Evolutionary conservation across 202 grass and related monocot species (phyloP).

Genomic region (Hordeum pubiflorum): DNA sequence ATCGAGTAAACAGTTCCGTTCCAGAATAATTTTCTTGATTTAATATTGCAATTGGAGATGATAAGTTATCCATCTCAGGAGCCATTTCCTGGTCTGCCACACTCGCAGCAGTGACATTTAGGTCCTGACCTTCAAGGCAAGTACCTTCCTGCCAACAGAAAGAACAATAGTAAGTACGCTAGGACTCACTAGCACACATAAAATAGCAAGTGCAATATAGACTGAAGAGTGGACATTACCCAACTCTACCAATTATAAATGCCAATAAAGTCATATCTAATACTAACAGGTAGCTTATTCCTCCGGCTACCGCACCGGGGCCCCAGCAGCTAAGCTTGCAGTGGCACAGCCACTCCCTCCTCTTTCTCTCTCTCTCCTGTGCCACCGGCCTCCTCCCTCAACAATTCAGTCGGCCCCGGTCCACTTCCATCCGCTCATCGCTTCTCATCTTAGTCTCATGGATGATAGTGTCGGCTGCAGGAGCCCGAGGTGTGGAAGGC

Average conservation of each 20-base stretch:
- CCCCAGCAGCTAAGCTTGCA: too few relatives aligned
- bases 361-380: too few relatives aligned
- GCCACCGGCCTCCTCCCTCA: too few relatives aligned
- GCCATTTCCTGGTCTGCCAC: background rate
- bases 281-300: background rate
- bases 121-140: slow-evolving; percentile 12
- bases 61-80: slow-evolving; percentile 24
- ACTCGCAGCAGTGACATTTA: background rate
- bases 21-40: slow-evolving; percentile 29
- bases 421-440: too few relatives aligned
- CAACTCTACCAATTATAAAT: background rate
- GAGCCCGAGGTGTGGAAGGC: too few relatives aligned
- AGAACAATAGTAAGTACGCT: slow-evolving; percentile 1
- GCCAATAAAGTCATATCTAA: background rate
- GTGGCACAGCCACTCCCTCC: too few relatives aligned
- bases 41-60: slow-evolving; percentile 8
- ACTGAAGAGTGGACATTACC: slow-evolving; percentile 5
- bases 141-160: slow-evolving; percentile 37
- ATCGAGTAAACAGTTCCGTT: background rate
- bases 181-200: slow-evolving; percentile 12
- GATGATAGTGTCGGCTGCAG: too few relatives aligned
- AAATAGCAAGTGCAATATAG: slow-evolving; percentile 13
- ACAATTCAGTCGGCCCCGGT: too few relatives aligned
- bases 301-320: too few relatives aligned
- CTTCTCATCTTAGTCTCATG: too few relatives aligned